Evolutionary conservation across 495 filamentous ascomycete genomes (phyloP).

Genomic region (Penicillium steckii): DNA sequence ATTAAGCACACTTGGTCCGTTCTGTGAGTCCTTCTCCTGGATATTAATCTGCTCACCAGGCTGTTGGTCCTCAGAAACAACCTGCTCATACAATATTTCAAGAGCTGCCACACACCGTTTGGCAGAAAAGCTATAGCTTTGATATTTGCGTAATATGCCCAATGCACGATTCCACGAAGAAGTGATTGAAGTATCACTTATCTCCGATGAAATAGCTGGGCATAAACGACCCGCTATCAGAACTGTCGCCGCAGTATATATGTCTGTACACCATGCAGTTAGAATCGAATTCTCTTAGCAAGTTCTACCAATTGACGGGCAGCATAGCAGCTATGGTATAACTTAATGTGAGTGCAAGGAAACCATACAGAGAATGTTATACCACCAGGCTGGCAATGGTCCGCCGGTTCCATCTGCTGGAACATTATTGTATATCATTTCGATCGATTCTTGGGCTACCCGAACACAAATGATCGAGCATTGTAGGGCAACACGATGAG

Average conservation of each 20-base stretch:
- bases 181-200: constrained; percentile 24
- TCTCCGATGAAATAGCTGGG: constrained; percentile 28
- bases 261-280: constrained; percentile 20
- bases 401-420: constrained; percentile 34
- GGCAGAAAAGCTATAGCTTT: constrained; percentile 34
- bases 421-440: constrained; percentile 33
- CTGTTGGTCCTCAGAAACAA: constrained; percentile 21
- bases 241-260: constrained; percentile 41
- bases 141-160: constrained; percentile 36
- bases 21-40: neutral
- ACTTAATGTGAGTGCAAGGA: too few species aligned
- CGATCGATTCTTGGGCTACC: constrained; percentile 36
- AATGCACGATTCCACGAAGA: constrained; percentile 33
- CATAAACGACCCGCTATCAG: constrained; percentile 36
- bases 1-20: constrained; percentile 9
- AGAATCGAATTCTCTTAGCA: too few species aligned
- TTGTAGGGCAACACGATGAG: constrained; percentile 36
- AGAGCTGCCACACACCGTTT: constrained; percentile 37
- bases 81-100: constrained; percentile 39
- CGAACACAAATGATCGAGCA: constrained; percentile 40
- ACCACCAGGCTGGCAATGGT: constrained; percentile 41
- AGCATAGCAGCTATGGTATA: too few species aligned
- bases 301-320: too few species aligned
- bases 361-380: constrained; percentile 44
- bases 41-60: neutral